These are phyloP conservation scores for Nicotiana paniculata DNA, from an alignment of 257 asterid species.

Conservation along the genomic window DNA sequence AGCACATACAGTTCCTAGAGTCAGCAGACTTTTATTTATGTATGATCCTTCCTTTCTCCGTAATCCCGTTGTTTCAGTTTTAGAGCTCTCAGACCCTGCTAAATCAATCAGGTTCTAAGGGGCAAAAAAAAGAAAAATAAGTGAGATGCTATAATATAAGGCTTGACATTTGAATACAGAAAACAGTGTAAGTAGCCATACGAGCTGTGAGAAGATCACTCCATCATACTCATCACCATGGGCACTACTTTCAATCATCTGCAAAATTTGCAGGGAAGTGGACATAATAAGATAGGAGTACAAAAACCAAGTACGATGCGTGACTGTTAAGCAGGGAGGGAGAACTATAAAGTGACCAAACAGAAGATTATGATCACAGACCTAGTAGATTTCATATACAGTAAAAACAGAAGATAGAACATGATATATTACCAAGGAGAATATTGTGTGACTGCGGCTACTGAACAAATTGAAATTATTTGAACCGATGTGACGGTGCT, in stretches of 20 bases:
- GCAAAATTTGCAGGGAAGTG: conserved; percentile 4
- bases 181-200: conserved; percentile 17
- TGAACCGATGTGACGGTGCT: conserved; percentile 99
- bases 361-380: background rate
- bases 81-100: conserved; percentile 36
- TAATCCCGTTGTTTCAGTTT: conserved; percentile 25
- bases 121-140: conserved; percentile 17
- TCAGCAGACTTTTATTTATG: conserved; percentile 25
- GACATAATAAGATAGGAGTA: background rate
- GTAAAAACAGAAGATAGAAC: background rate
- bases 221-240: conserved; percentile 23
- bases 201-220: conserved; percentile 21
- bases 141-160: conserved; percentile 1
- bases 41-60: conserved; percentile 28
- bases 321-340: background rate
- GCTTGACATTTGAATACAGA: conserved; percentile 5
- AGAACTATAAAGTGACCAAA: background rate
- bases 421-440: conserved; percentile 58
- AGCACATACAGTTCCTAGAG: conserved; percentile 26
- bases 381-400: background rate
- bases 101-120: conserved; percentile 84
- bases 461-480: conserved; percentile 95
- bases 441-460: conserved; percentile 99
- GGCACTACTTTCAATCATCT: conserved; percentile 25
- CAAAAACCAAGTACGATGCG: background rate